Evolutionary conservation across 495 filamentous ascomycete genomes (phyloP), one percentile per base, ranked within the genome.

Genomic region (Pseudoneurospora amorphoporcata): DNA sequence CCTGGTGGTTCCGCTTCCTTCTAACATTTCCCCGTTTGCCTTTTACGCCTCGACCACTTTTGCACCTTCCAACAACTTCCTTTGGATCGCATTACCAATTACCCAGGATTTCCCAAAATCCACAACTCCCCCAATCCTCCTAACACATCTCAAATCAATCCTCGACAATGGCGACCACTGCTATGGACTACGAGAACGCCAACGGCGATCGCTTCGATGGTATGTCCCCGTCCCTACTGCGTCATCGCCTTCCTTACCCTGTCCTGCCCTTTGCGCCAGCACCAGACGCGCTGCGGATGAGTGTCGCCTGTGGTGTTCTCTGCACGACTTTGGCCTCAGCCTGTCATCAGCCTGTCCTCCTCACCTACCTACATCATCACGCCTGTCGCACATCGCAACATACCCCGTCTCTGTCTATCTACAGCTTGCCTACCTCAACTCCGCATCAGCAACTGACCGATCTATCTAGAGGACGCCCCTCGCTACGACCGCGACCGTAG

Each of bases 141-240:
- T 37, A 6, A 38, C 43, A 58, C 35, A 43, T 16, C 38, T 41
- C 39, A 70, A 68, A 75, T 68, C 69, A 68, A 69, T 73, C 72
- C 76, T 81, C 53, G 29, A 65, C 14, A 14, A 88, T 87, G 85
- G 84, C 87, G 19, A 87, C 86, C 61, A 86, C 84, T 7, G 82
- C 84, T 72, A 92, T 93, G 87, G 93, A 97, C 78, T 95, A 94
- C 84, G 93, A 95, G 78, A 92, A 89, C 79, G 92, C 94, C 73
- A 92, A 90, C 80, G 85, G 83, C 72, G 90, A 92, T 83, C 92
- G 91, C 74, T 95, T 93, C 77, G 92, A 94, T 75, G 93, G 93
- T 95, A 87, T 83, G 90, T 84, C 70, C 47, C 42, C 68, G 37
- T 40, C 42, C 39, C 72, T 5, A 40, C 29, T 43, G 65, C 19